phyloP scores from a whole-genome alignment of 257 asterid species.

The Nicotiana benthamiana region DNA sequence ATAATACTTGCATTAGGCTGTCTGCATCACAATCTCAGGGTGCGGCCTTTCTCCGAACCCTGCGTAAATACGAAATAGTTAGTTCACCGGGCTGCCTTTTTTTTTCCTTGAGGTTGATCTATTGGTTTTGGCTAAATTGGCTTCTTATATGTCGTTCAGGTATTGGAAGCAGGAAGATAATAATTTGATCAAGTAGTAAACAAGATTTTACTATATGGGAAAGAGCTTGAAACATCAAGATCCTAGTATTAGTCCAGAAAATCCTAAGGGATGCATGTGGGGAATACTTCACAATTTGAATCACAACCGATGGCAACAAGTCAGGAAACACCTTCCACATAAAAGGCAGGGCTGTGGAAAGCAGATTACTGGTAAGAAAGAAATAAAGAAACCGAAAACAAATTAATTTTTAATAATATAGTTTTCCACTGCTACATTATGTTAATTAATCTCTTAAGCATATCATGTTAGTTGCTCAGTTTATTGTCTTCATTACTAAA shows the following conservation, averaged over 20 bases:
- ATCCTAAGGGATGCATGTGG: slow-evolving; percentile 51
- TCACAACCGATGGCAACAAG: slow-evolving; percentile 33
- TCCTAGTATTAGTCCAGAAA: slow-evolving; percentile 19
- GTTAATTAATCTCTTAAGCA: neutral
- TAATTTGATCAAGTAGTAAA: too few relatives aligned
- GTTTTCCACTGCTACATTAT: neutral
- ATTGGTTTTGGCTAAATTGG: neutral
- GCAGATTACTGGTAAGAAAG: slow-evolving; percentile 21
- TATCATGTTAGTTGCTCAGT: neutral
- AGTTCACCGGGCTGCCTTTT: too few relatives aligned
- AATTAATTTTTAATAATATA: neutral
- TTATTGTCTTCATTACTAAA: neutral
- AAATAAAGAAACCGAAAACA: neutral
- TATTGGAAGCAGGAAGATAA: too few relatives aligned
- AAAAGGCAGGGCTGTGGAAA: slow-evolving; percentile 24
- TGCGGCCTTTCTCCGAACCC: too few relatives aligned
- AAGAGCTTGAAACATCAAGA: slow-evolving; percentile 31
- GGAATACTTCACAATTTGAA: slow-evolving; percentile 56
- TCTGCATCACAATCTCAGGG: too few relatives aligned
- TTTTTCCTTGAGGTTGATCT: neutral
- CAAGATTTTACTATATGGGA: slow-evolving; percentile 20
- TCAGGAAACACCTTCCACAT: slow-evolving; percentile 47
- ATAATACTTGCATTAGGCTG: too few relatives aligned
- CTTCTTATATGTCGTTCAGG: neutral
- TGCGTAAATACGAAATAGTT: too few relatives aligned